Evolutionary conservation across 1,284 basidiomycete genomes (phyloP).

Genomic region (Calocybe gambosa): DNA sequence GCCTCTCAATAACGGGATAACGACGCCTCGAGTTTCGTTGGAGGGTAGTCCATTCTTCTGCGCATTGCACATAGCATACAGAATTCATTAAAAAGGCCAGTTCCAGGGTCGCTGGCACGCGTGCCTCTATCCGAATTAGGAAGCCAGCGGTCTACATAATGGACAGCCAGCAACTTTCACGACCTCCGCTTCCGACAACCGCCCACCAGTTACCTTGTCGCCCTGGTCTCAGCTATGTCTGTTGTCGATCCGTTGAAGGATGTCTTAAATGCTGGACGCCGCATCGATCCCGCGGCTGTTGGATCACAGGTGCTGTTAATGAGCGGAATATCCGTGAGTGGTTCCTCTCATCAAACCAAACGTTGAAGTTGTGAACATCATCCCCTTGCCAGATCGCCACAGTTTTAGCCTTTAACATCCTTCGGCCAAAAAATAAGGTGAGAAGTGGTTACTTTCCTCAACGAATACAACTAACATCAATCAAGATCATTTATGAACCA

Average conservation of each 20-base stretch:
- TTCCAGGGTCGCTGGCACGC: not conserved
- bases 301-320: constrained; percentile 74
- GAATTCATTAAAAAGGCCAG: not conserved
- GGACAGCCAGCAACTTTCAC: not conserved
- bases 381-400: constrained; percentile 42
- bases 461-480: not conserved
- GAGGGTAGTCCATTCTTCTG: too few relatives aligned
- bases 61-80: not conserved
- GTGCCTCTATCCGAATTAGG: not conserved
- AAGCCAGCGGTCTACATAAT: constrained; percentile 2
- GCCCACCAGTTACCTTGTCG: not conserved
- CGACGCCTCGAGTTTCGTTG: too few relatives aligned
- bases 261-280: constrained; percentile 5
- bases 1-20: too few relatives aligned
- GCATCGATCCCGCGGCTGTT: constrained; percentile 60
- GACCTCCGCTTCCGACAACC: not conserved
- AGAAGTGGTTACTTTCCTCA: constrained; percentile 6
- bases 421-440: constrained; percentile 74
- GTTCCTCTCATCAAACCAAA: not conserved
- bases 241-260: constrained; percentile 4
- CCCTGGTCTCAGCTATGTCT: not conserved
- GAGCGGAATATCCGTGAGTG: constrained; percentile 56
- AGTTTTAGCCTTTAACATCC: constrained; percentile 64
- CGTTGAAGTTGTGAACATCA: constrained; percentile 5
- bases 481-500: constrained; percentile 65